Evolutionary conservation across 1,139 yeast species (phyloP).

Genomic region (Candida freyschussii): DNA sequence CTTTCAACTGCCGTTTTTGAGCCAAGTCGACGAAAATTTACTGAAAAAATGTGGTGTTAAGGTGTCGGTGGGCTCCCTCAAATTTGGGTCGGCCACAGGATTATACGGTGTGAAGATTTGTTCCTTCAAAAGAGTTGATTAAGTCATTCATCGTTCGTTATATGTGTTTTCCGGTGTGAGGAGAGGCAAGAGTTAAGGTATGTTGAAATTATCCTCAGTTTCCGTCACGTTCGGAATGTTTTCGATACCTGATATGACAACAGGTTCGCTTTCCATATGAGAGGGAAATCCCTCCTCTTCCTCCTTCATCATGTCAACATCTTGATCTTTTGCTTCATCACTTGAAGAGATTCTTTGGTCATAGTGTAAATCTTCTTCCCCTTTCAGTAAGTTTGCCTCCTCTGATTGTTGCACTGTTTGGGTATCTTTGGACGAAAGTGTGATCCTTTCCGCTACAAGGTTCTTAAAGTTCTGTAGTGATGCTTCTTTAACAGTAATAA

Average conservation of each 20-base stretch:
- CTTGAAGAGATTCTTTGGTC: conserved; percentile 1
- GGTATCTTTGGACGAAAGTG: conserved; percentile 2
- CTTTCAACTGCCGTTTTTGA: no score
- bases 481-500: conserved; percentile 14
- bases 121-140: no score
- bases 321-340: conserved; percentile 1
- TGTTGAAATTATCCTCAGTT: conserved; percentile 6
- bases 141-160: no score
- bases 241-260: conserved; percentile 8
- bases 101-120: no score
- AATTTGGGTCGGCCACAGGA: no score
- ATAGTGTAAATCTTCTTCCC: neutral
- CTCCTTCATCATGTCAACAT: conserved; percentile 10
- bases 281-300: neutral
- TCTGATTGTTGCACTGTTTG: neutral
- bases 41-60: no score
- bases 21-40: no score
- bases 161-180: no score
- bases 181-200: no score
- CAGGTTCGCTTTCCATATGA: conserved; percentile 7
- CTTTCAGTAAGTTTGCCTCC: neutral
- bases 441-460: conserved; percentile 12
- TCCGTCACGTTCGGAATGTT: conserved; percentile 7
- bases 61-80: no score
- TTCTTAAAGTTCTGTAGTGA: conserved; percentile 14